Percentiles rank a stretch among this genome's conserved stretches.
Evolutionary conservation across 2,329 filamentous ascomycete genomes (phyloP).

Genomic region (Sphaerostilbella broomeana): DNA sequence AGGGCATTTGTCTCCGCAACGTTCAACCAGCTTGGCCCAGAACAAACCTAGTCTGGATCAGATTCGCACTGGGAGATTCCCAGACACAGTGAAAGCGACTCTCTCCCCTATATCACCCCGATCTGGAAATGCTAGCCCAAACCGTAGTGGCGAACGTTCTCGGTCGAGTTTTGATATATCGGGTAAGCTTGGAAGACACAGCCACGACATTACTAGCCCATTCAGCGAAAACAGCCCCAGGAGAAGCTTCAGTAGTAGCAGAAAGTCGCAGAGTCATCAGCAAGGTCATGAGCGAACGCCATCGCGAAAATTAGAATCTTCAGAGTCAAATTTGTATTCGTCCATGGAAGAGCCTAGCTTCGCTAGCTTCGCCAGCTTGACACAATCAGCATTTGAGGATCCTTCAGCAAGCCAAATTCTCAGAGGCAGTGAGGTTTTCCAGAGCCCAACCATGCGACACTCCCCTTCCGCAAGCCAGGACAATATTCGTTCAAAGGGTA

Average conservation of each 20-base stretch:
- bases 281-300: slow-evolving; percentile 38
- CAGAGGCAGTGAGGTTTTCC: slow-evolving; percentile 79
- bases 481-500: slow-evolving; percentile 12
- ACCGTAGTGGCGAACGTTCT: slow-evolving; percentile 46
- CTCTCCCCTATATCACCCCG: slow-evolving; percentile 46
- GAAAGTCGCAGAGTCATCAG: slow-evolving; percentile 45
- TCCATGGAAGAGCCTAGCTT: slow-evolving; percentile 64
- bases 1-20: slow-evolving; percentile 15
- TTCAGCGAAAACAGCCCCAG: slow-evolving; percentile 37
- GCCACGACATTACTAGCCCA: slow-evolving; percentile 44
- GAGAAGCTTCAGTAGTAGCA: slow-evolving; percentile 58
- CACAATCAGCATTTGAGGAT: slow-evolving; percentile 65
- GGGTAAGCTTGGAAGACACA: slow-evolving; percentile 41
- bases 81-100: slow-evolving; percentile 56
- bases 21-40: slow-evolving; percentile 24
- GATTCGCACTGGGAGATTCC: slow-evolving; percentile 36
- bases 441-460: slow-evolving; percentile 62
- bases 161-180: slow-evolving; percentile 50
- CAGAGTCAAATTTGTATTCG: slow-evolving; percentile 70
- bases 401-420: slow-evolving; percentile 89
- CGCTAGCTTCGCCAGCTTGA: slow-evolving; percentile 64
- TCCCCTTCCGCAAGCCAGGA: slow-evolving; percentile 34
- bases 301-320: slow-evolving; percentile 54
- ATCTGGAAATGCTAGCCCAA: slow-evolving; percentile 43
- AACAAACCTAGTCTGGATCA: slow-evolving; percentile 22